phyloP scores from a whole-genome alignment of 2,329 filamentous ascomycete genomes.

The Ascochyta fabae region DNA sequence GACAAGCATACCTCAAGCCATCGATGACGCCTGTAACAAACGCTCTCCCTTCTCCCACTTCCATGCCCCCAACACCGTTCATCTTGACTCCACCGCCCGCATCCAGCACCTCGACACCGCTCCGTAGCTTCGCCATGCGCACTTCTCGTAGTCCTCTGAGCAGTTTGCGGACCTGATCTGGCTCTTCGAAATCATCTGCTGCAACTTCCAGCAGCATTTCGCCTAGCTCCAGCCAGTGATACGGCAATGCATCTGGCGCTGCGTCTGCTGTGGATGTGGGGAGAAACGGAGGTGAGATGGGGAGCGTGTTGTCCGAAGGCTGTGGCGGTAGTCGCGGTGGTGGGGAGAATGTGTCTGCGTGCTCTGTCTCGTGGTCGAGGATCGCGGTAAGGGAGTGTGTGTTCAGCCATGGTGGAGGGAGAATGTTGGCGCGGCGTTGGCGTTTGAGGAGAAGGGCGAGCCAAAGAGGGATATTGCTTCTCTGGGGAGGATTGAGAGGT shows the following conservation, averaged over 20 bases:
- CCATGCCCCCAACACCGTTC: slow-evolving; percentile 89
- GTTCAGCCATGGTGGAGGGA: slow-evolving; percentile 88
- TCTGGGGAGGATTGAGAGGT: slow-evolving; percentile 78
- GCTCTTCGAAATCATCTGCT: slow-evolving; percentile 77
- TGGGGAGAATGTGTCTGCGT: slow-evolving; percentile 75
- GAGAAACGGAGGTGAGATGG: slow-evolving; percentile 72
- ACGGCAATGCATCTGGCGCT: slow-evolving; percentile 76
- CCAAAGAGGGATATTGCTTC: slow-evolving; percentile 85
- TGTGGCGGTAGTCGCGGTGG: slow-evolving; percentile 73
- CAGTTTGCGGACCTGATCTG: slow-evolving; percentile 75
- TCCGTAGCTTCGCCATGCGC: slow-evolving; percentile 85
- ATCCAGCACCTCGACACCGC: slow-evolving; percentile 74
- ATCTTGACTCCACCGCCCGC: slow-evolving; percentile 74
- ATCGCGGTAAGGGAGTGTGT: slow-evolving; percentile 76
- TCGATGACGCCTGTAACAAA: slow-evolving; percentile 89
- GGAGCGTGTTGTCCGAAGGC: slow-evolving; percentile 50
- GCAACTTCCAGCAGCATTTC: slow-evolving; percentile 87
- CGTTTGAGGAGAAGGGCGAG: slow-evolving; percentile 93
- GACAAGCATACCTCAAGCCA: slow-evolving; percentile 65
- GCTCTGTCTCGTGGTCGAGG: slow-evolving; percentile 78
- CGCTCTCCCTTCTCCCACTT: slow-evolving; percentile 83
- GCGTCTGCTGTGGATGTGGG: slow-evolving; percentile 74
- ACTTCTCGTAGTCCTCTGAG: slow-evolving; percentile 86
- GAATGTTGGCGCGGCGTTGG: slow-evolving; percentile 90
- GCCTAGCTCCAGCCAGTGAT: slow-evolving; percentile 92